Conservation (phyloP, 2,329 filamentous ascomycete genomes). For the Cytospora piceae region DNA sequence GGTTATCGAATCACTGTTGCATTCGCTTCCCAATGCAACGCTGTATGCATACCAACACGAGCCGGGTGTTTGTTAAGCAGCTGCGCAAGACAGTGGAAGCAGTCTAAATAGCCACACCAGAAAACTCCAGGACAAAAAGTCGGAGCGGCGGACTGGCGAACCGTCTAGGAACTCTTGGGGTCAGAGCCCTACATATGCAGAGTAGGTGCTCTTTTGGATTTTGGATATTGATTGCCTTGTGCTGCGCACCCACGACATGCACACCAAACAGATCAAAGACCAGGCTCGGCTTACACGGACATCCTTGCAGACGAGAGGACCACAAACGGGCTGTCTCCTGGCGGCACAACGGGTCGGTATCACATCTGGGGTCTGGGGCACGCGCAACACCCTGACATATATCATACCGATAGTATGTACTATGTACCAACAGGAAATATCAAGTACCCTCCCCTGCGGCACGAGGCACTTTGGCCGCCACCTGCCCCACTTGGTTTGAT, state of each 20-base stretch:
- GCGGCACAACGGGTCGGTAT: slow-evolving; percentile 22
- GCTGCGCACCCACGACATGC: slow-evolving; percentile 13
- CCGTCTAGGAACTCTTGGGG: background rate
- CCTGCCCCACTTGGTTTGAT: slow-evolving; percentile 14
- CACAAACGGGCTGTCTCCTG: background rate
- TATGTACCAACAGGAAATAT: slow-evolving; percentile 17
- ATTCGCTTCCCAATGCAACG: slow-evolving; percentile 23
- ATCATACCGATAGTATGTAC: background rate
- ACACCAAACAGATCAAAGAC: slow-evolving; percentile 9
- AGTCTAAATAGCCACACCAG: slow-evolving; percentile 21
- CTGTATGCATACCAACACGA: slow-evolving; percentile 20
- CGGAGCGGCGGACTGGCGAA: slow-evolving; percentile 10
- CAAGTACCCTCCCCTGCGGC: slow-evolving; percentile 22
- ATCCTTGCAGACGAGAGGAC: slow-evolving; percentile 14
- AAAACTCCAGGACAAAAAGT: slow-evolving; percentile 12
- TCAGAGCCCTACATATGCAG: background rate
- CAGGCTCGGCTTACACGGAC: slow-evolving; percentile 13
- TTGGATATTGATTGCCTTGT: slow-evolving; percentile 1
- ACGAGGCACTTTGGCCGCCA: slow-evolving; percentile 18
- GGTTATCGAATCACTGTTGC: slow-evolving; percentile 28
- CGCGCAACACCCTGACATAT: slow-evolving; percentile 3
- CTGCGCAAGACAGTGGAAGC: slow-evolving; percentile 14
- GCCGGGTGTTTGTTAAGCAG: slow-evolving; percentile 18
- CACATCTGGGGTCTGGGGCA: slow-evolving; percentile 15
- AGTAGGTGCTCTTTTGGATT: background rate